Base-by-base conservation (phyloP, 805 yeast genomes). In the Yarrowia bubula region DNA sequence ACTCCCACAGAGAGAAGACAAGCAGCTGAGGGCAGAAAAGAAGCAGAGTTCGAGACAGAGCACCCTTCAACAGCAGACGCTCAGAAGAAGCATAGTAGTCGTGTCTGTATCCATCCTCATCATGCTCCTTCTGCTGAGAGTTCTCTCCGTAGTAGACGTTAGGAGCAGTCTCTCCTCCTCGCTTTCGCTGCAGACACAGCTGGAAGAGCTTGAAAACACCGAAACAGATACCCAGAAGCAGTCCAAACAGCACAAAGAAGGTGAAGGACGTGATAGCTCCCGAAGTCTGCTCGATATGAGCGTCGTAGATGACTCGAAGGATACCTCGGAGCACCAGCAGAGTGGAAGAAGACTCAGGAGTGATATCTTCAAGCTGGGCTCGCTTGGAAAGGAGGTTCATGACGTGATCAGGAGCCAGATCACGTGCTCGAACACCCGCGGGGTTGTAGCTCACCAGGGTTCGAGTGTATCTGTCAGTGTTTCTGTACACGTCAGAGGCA, bases 1-100 rank as follows among this genome's bases (percentile, higher is more conserved):
- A 92, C 77, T 92, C 97, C 95, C 96, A 92, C 64, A 92, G 79
- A 8, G 96, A 86, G 66, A 92, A 81, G 62, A 92, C 84, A n/a
- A 86, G 80, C 65, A 92, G 76, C 75, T 92, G 96, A 4, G 96
- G 86, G 76, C 90, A 91, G 0, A 96, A 97, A 72, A 92, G 90
- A 70, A 84, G 87, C 65, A 90, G 81, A 72, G 91, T 88, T 74
- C 96, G 83, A 68, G 89, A 81, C 57, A 92, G 69, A 2, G 95
- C 81, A 50, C 97, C 97, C 74, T 90, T 92, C 72, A 90, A 41
- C 35, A 43, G 35, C 18, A 57, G 35, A 14, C 39, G 32, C 38
- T 43, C 39, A 15, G 50, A 86, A 71, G 90, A 84, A n/a, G 83
- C 80, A 17, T 85, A 79, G 97, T 96, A 95, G 70, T 90, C 89